phyloP scores from a whole-genome alignment of 2,329 filamentous ascomycete genomes.

The Sphaceloma murrayae region DNA sequence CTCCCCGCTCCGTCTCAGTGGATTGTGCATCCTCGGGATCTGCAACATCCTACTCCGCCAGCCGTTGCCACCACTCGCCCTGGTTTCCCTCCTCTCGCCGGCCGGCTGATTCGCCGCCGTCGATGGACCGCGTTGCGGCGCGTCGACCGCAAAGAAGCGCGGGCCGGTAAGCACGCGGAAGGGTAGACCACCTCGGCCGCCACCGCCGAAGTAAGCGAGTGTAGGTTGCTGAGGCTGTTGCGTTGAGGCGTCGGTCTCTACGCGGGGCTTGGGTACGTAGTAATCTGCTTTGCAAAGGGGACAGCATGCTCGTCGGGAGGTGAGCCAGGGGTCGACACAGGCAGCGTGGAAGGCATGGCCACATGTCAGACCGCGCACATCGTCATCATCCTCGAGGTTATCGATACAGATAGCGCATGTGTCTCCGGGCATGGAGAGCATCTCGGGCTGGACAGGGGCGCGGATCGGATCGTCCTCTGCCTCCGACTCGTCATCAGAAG shows the following conservation, averaged over 20 bases:
- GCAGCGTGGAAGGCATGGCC: conserved; percentile 97
- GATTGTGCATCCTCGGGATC: conserved; percentile 13
- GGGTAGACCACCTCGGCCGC: conserved; percentile 21
- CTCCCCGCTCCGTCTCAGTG: conserved; percentile 13
- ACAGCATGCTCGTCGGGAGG: conserved; percentile 85
- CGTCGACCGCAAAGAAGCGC: conserved; percentile 23
- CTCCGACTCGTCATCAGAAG: conserved; percentile 35
- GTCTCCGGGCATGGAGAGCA: conserved; percentile 74
- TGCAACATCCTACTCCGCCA: conserved; percentile 13
- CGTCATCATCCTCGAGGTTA: conserved; percentile 85
- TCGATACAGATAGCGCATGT: conserved; percentile 96
- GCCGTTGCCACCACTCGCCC: neutral
- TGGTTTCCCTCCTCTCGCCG: conserved; percentile 5
- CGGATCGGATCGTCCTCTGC: conserved; percentile 74
- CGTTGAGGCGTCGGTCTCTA: conserved; percentile 32
- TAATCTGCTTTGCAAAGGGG: conserved; percentile 98
- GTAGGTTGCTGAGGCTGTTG: conserved; percentile 23
- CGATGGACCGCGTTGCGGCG: conserved; percentile 15
- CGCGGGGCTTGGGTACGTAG: conserved; percentile 82
- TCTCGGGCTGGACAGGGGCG: conserved; percentile 69
- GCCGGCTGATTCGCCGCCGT: neutral
- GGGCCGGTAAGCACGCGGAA: conserved; percentile 24
- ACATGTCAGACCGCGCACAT: conserved; percentile 85
- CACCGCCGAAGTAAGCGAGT: conserved; percentile 24
- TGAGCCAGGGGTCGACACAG: conserved; percentile 94